Conservation (phyloP, 345 rosid species). For the Eucalyptus cloeziana region DNA sequence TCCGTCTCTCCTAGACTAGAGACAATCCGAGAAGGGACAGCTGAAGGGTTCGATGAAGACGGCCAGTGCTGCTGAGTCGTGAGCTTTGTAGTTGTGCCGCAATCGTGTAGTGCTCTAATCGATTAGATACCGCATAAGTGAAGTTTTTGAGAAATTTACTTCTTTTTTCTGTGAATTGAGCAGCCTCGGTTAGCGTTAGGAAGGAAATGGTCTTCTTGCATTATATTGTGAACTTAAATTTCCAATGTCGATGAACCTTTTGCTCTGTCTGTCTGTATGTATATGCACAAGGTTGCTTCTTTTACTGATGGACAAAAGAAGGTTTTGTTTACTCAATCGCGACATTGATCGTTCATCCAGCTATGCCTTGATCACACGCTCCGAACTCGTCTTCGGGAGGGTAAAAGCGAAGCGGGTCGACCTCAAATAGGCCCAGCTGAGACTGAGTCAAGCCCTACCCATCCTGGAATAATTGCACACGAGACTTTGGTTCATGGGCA, state of each 20-base stretch:
- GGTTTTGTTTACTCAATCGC: background rate
- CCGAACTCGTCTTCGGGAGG: background rate
- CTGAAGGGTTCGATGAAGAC: constrained; percentile 8
- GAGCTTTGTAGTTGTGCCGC: background rate
- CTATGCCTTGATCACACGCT: background rate
- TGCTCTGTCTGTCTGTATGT: background rate
- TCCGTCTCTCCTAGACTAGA: constrained; percentile 23
- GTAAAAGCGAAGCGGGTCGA: background rate
- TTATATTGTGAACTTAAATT: background rate
- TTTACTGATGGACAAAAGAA: background rate
- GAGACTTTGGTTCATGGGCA: background rate
- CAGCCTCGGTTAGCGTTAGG: background rate
- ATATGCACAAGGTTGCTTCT: background rate
- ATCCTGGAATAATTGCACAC: background rate
- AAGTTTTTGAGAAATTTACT: background rate
- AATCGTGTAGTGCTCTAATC: background rate
- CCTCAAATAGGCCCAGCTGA: background rate
- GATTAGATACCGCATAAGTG: background rate
- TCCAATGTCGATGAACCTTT: background rate
- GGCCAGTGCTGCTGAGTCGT: background rate
- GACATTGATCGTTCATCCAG: background rate
- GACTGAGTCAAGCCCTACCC: background rate
- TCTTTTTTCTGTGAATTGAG: background rate
- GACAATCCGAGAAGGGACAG: constrained; percentile 24
- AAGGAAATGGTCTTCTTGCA: background rate